phyloP scores from a whole-genome alignment of 805 yeast species.

The Candida xyloterini region DNA sequence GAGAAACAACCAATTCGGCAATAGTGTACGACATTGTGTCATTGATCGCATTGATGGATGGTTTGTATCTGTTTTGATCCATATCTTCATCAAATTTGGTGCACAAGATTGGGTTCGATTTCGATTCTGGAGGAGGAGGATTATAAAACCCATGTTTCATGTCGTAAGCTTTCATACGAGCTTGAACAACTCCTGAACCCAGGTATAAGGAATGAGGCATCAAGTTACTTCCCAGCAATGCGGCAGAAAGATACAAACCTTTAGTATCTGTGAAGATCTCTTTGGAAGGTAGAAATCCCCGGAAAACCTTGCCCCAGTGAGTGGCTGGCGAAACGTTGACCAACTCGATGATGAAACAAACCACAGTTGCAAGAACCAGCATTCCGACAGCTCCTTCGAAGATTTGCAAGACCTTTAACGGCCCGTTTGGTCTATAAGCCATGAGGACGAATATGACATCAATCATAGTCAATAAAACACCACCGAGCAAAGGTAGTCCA shows the following conservation, averaged over 20 bases:
- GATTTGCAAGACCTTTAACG: conserved; percentile 68
- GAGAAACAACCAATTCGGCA: conserved; percentile 76
- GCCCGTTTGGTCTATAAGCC: conserved; percentile 85
- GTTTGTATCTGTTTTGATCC: conserved; percentile 44
- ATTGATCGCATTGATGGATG: conserved; percentile 75
- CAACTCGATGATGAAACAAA: conserved; percentile 79
- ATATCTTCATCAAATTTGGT: conserved; percentile 25
- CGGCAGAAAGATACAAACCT: conserved; percentile 77
- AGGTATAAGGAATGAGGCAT: conserved; percentile 91
- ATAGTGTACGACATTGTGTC: conserved; percentile 79
- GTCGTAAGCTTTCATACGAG: conserved; percentile 78
- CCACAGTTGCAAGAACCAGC: conserved; percentile 76
- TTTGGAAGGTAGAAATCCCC: conserved; percentile 63
- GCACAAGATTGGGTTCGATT: conserved; percentile 32
- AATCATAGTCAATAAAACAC: conserved; percentile 79
- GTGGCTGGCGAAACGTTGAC: conserved; percentile 60
- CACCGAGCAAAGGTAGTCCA: conserved; percentile 73
- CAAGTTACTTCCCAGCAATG: conserved; percentile 89
- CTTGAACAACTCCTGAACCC: conserved; percentile 87
- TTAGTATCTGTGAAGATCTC: conserved; percentile 47
- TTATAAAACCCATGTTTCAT: conserved; percentile 58
- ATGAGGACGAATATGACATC: conserved; percentile 83
- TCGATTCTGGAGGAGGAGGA: conserved; percentile 30
- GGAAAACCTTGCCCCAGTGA: conserved; percentile 54
- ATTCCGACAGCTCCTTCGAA: conserved; percentile 81